Evolutionary conservation across 371 early-diverging fungal genomes (phyloP).

Genomic region (Apophysomyces variabilis): DNA sequence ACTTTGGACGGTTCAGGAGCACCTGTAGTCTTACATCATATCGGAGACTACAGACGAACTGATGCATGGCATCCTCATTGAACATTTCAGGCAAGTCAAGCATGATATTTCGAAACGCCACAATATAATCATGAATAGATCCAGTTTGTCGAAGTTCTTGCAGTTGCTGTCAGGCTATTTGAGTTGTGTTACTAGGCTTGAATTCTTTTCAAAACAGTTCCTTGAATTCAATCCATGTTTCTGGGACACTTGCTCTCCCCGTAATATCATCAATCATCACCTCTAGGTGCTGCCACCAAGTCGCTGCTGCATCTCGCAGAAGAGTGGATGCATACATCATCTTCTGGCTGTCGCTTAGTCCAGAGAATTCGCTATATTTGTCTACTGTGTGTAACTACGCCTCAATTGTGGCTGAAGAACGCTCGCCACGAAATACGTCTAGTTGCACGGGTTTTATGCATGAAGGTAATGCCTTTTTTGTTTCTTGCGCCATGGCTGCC

Average conservation of each 20-base stretch:
- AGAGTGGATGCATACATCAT: conserved; percentile 12
- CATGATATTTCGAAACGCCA: conserved; percentile 18
- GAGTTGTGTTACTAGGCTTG: conserved; percentile 12
- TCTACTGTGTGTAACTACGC: conserved; percentile 14
- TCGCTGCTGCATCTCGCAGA: conserved; percentile 3
- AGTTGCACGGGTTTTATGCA: neutral
- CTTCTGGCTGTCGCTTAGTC: conserved; percentile 4
- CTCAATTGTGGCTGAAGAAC: conserved; percentile 9
- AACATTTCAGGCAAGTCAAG: conserved; percentile 19
- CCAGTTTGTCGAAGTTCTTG: neutral
- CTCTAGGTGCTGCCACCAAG: conserved; percentile 15
- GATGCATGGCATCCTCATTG: conserved; percentile 15
- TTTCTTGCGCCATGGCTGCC: neutral
- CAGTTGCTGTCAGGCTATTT: conserved; percentile 8
- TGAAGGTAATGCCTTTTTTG: neutral
- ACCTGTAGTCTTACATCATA: conserved; percentile 19
- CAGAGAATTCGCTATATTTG: conserved; percentile 7
- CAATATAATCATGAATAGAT: conserved; percentile 11
- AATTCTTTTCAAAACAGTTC: conserved; percentile 10
- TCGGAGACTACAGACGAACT: conserved; percentile 18
- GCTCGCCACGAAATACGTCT: conserved; percentile 10
- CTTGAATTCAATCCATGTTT: conserved; percentile 10
- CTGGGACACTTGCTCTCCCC: neutral
- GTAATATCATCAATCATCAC: neutral
- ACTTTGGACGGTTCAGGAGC: conserved; percentile 3